Conservation (phyloP, 257 asterid species). For the Cordia subcordata region DNA sequence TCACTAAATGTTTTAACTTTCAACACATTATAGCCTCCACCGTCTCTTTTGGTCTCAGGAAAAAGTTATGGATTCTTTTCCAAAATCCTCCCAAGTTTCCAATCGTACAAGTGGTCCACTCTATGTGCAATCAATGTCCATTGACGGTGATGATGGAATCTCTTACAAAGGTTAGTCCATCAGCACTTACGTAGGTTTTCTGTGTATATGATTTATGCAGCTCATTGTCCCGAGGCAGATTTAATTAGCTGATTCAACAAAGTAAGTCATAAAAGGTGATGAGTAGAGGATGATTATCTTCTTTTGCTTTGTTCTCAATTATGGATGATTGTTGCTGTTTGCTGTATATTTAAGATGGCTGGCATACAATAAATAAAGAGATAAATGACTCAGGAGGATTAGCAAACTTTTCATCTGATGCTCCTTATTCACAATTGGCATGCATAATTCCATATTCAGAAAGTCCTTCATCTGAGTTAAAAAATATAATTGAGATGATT, state of each 20-base stretch:
- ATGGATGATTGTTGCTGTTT: not conserved
- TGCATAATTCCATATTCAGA: no score
- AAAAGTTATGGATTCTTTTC: conserved; percentile 56
- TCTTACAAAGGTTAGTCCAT: conserved; percentile 55
- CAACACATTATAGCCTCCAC: no score
- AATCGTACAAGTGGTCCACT: conserved; percentile 63
- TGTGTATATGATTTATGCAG: not conserved
- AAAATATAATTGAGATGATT: no score
- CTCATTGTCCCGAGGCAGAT: not conserved
- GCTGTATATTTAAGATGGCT: not conserved
- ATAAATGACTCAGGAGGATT: not conserved
- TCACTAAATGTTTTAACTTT: not conserved
- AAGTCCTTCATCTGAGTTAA: no score
- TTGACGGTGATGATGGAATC: conserved; percentile 85
- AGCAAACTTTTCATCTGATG: not conserved
- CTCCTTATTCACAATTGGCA: not conserved
- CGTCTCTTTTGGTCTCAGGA: conserved; percentile 47
- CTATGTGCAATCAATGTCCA: conserved; percentile 59
- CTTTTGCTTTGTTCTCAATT: not conserved
- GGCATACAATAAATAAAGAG: not conserved
- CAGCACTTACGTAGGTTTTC: not conserved
- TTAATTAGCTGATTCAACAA: not conserved
- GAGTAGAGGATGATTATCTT: not conserved
- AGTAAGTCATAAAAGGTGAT: not conserved
- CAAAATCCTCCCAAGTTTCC: conserved; percentile 59